These are phyloP conservation scores for Sphagnum fallax DNA, from an alignment of 228 moss, liverwort and hornwort genomes.

Conservation along the genomic window DNA sequence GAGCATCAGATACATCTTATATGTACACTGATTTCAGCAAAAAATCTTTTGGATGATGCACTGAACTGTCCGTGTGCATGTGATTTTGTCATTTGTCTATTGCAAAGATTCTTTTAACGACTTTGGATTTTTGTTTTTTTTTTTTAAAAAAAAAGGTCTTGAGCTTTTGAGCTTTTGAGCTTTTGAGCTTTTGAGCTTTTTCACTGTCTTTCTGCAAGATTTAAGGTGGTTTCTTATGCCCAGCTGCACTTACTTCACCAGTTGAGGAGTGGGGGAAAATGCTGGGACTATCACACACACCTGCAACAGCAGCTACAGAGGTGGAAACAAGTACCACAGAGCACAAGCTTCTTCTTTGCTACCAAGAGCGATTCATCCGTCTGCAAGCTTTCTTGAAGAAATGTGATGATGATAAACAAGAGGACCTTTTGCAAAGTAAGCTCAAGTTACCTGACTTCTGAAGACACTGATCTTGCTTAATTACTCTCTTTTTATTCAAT, in stretches of 20 bases:
- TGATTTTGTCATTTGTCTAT: too few species aligned
- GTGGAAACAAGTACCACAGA: slow-evolving; percentile 14
- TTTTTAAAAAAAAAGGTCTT: too few species aligned
- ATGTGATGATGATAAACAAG: slow-evolving; percentile 47
- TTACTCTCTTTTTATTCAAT: neutral
- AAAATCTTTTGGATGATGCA: too few species aligned
- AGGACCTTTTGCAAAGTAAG: slow-evolving; percentile 38
- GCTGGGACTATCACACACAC: slow-evolving; percentile 43
- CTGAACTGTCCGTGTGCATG: too few species aligned
- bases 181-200: too few species aligned
- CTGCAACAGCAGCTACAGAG: slow-evolving; percentile 16
- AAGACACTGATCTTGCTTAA: neutral
- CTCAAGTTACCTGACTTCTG: too few species aligned
- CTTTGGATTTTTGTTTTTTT: too few species aligned
- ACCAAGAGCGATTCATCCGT: slow-evolving; percentile 46
- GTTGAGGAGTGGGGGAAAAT: slow-evolving; percentile 70
- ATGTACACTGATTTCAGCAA: too few species aligned
- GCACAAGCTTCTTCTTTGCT: slow-evolving; percentile 14
- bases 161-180: too few species aligned
- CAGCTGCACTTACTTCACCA: slow-evolving; percentile 7
- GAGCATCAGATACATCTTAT: too few species aligned
- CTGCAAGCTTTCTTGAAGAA: slow-evolving; percentile 55
- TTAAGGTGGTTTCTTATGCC: neutral
- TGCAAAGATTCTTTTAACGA: too few species aligned
- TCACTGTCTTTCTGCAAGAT: too few species aligned